A percentile compares a stretch with the other conserved stretches of the same genome.
Evolutionary conservation across 176 grass and related monocot genomes (phyloP).

Genomic region (Puya raimondii): DNA sequence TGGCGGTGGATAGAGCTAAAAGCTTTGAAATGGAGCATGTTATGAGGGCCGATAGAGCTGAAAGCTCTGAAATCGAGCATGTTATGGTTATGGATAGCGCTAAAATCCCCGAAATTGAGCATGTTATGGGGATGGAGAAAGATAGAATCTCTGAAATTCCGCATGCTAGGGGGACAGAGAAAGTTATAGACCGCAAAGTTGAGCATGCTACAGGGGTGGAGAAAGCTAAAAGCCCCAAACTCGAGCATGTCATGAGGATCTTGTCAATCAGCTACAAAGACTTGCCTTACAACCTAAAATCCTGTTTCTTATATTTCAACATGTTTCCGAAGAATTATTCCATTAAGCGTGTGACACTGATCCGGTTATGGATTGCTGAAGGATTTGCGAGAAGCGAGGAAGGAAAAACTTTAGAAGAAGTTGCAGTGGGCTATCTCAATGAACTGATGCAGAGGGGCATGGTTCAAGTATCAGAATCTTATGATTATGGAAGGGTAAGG

Average conservation of each 20-base stretch:
- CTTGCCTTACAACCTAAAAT: slow-evolving; percentile 19
- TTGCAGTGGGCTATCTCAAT: slow-evolving; percentile 15
- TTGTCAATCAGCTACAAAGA: slow-evolving; percentile 19
- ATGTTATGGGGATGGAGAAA: too few species aligned
- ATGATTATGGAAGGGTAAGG: slow-evolving; percentile 19
- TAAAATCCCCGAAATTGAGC: too few species aligned
- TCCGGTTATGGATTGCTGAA: slow-evolving; percentile 30
- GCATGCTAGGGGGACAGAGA: too few species aligned
- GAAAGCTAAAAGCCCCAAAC: slow-evolving; percentile 5
- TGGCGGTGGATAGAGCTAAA: too few species aligned
- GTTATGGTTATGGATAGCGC: too few species aligned
- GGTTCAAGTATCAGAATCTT: slow-evolving; percentile 19
- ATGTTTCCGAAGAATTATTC: slow-evolving; percentile 19
- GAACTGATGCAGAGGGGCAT: slow-evolving; percentile 22
- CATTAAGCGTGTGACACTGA: slow-evolving; percentile 18
- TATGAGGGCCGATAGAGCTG: too few species aligned
- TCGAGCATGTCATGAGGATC: slow-evolving; percentile 11
- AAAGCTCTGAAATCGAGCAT: too few species aligned
- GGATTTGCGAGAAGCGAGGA: slow-evolving; percentile 18
- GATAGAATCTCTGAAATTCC: too few species aligned
- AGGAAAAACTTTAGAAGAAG: slow-evolving; percentile 24
- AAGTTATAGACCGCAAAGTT: too few species aligned
- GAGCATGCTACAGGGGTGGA: background rate
- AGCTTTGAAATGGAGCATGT: too few species aligned
- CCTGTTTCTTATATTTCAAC: slow-evolving; percentile 32